Percentiles rank a stretch among this genome's conserved stretches.
Evolutionary conservation across 768 basidiomycete species (phyloP).

Genomic region (Russula abietina): DNA sequence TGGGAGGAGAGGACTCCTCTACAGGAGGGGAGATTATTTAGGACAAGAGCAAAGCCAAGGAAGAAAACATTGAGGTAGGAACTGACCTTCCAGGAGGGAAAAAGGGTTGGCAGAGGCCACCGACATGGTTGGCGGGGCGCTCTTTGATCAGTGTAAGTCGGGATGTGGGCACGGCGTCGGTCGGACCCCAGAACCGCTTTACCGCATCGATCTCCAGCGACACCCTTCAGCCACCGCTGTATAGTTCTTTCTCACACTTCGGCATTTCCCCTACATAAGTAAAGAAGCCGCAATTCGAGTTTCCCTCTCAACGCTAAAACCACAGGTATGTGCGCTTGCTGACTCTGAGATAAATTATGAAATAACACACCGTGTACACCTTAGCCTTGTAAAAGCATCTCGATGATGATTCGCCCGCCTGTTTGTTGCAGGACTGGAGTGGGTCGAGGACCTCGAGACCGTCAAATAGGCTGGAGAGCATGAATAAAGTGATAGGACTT

Average conservation of each 20-base stretch:
- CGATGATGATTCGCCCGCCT: conserved; percentile 74
- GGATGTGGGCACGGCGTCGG: neutral
- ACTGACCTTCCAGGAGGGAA: conserved; percentile 72
- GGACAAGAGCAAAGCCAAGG: conserved; percentile 6
- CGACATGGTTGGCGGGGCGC: conserved; percentile 78
- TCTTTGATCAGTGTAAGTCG: conserved; percentile 32
- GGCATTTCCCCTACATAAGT: conserved; percentile 10
- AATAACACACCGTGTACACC: conserved; percentile 24
- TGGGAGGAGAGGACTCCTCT: conserved; percentile 41
- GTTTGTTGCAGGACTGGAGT: conserved; percentile 50
- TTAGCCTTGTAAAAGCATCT: conserved; percentile 83
- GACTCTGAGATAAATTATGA: neutral
- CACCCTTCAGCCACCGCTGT: conserved; percentile 29
- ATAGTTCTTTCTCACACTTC: conserved; percentile 31
- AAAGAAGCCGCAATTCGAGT: no score
- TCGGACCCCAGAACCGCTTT: conserved; percentile 10
- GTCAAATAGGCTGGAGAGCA: conserved; percentile 75
- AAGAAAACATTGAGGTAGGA: conserved; percentile 2
- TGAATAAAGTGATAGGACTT: conserved; percentile 65
- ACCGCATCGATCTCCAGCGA: conserved; percentile 5
- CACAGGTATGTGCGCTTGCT: conserved; percentile 46
- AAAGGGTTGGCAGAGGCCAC: conserved; percentile 86
- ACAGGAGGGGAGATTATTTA: conserved; percentile 20
- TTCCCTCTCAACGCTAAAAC: conserved; percentile 41
- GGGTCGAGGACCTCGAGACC: conserved; percentile 86